Evolutionary conservation across 1,284 basidiomycete species (phyloP).

Genomic region (Puccinia polysora): DNA sequence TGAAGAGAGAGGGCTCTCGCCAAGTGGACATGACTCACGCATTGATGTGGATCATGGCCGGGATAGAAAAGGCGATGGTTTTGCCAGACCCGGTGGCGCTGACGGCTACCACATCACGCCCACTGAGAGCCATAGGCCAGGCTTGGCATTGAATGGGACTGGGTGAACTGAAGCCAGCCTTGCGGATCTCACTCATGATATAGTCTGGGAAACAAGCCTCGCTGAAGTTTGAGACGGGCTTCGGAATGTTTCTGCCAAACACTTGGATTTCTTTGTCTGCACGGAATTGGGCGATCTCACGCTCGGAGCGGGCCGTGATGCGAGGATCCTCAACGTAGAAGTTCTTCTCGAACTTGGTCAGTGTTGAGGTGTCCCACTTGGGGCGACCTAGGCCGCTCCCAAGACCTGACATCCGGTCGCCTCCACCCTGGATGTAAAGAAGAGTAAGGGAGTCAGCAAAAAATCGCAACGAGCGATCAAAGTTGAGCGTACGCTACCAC

Average conservation of each 20-base stretch:
- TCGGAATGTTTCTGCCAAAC: constrained; percentile 79
- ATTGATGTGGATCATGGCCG: constrained; percentile 99
- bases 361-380: constrained; percentile 70
- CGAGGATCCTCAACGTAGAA: constrained; percentile 93
- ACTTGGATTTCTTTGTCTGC: constrained; percentile 81
- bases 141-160: constrained; percentile 97
- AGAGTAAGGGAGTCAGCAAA: no score
- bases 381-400: constrained; percentile 76
- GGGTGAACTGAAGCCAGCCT: constrained; percentile 82
- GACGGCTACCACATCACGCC: constrained; percentile 91
- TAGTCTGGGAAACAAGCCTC: constrained; percentile 96
- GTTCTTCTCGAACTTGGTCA: constrained; percentile 73
- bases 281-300: constrained; percentile 83
- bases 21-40: constrained; percentile 62
- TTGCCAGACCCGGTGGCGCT: constrained; percentile 95
- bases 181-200: constrained; percentile 83
- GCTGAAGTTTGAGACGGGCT: constrained; percentile 85
- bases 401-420: constrained; percentile 76
- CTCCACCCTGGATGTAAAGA: constrained; percentile 54
- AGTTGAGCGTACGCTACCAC: constrained; percentile 43
- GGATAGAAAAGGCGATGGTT: constrained; percentile 95
- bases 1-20: not conserved
- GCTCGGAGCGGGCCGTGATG: constrained; percentile 71
- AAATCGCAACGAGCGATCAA: not conserved
- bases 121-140: constrained; percentile 94